phyloP scores from a whole-genome alignment of 148 eudicot species.

The Limonium bicolor region DNA sequence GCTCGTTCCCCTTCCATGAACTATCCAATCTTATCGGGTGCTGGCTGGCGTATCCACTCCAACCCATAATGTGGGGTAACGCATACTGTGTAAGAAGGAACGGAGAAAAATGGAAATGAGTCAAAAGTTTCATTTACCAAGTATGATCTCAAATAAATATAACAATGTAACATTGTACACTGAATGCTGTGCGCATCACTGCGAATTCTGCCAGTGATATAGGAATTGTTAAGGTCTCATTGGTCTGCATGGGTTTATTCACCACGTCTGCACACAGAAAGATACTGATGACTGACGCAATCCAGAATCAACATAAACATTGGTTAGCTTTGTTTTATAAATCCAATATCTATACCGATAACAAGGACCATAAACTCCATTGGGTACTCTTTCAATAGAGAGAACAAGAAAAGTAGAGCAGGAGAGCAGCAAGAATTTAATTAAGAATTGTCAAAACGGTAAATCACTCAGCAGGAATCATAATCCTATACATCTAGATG shows the following conservation, averaged over 20 bases:
- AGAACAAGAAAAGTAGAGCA: too few relatives aligned
- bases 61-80: constrained; percentile 47
- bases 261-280: constrained; percentile 70
- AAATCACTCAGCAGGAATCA: too few relatives aligned
- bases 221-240: constrained; percentile 56
- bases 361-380: too few relatives aligned
- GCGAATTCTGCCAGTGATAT: constrained; percentile 79
- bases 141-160: background rate
- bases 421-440: too few relatives aligned
- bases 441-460: too few relatives aligned
- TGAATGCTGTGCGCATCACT: constrained; percentile 74
- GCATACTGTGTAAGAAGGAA: constrained; percentile 26
- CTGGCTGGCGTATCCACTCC: constrained; percentile 22
- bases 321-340: too few relatives aligned
- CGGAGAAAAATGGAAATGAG: background rate
- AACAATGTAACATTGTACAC: constrained; percentile 29
- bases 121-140: background rate
- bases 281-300: too few relatives aligned
- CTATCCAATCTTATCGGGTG: background rate
- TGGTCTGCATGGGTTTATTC: constrained; percentile 40
- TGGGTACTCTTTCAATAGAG: too few relatives aligned
- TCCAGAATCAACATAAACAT: too few relatives aligned
- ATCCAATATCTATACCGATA: too few relatives aligned
- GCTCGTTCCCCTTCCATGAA: background rate
- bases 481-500: too few relatives aligned